Conservation (phyloP, 495 filamentous ascomycete species). For the Xylaria curta region DNA sequence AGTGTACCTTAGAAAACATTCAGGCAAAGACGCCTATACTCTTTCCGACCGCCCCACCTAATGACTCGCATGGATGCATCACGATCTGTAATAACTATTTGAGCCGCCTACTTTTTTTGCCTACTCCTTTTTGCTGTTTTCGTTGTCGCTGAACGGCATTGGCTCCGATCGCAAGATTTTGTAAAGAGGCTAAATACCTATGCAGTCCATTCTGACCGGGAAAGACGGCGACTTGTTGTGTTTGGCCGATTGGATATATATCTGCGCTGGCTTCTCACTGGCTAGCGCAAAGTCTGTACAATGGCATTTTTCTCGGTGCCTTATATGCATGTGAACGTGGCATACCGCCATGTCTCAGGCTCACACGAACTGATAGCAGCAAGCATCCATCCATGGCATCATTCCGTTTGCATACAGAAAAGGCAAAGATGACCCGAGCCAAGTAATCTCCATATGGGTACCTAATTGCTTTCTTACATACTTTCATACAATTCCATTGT, state of each 20-base stretch:
- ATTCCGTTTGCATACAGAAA: constrained; percentile 3
- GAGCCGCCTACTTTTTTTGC: neutral
- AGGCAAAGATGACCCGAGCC: constrained; percentile 2
- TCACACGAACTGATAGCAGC: neutral
- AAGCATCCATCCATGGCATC: neutral
- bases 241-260: neutral
- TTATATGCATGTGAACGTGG: neutral
- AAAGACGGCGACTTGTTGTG: neutral
- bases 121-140: neutral
- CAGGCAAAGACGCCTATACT: neutral
- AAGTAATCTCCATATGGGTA: neutral
- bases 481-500: neutral
- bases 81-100: constrained; percentile 5
- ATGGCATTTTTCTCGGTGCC: neutral
- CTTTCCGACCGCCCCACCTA: constrained; percentile 7
- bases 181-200: neutral
- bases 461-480: neutral
- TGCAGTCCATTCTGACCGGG: neutral
- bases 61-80: constrained; percentile 25
- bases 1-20: neutral
- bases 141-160: neutral
- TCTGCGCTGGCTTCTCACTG: neutral
- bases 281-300: neutral
- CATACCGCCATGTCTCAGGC: neutral
- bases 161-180: neutral